Evolutionary conservation across 129 eudicot genomes (phyloP), one percentile per base, ranked within the genome.

Genomic region (Scalesia atractyloides): DNA sequence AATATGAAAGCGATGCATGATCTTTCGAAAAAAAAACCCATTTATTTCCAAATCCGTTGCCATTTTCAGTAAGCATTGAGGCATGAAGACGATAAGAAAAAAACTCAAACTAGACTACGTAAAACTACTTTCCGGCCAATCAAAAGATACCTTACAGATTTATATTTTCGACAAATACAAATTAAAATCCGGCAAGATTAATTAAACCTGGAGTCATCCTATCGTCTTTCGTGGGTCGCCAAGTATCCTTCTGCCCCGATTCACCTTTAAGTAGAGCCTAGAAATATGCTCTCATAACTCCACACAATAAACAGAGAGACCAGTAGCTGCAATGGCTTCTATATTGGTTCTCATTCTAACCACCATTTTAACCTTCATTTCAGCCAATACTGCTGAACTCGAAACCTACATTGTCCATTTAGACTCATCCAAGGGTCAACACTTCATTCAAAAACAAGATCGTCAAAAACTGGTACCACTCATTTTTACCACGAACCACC

Each of bases 391-490:
- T 2, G 26, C 66, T 15, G 73, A 82, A 10, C 73, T 76, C 11
- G 69, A 81, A 59, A 85, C 86, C 56, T 88, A 83, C 75, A 81
- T 88, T 14, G 88, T 88, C 66, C 91, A 85, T 58, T 73, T 88
- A 62, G 73, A 72, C 50, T 10, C 78, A n/a, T 80, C 86, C 3
- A 79, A 69, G 5, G 80, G 36, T 48, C 81, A 65, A 46, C 22
- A 2, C 0, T 82, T 62, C 16, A 5, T 6, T 24, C 46, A 24
- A 26, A 18, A 63, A 41, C 41, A 72, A 20, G 73, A 74, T 43
- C 71, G 78, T 5, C 73, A 68, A 24, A 24, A 72, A 22, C 7
- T 82, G 81, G 79, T 80, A 89, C 61, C 36, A 66, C 16, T 84
- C 91, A 0, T 89, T 84, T 70, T 26, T 86, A 52, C 81, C 86